Evolutionary conservation across 768 basidiomycete genomes (phyloP).

Genomic region (Suillus paluster): DNA sequence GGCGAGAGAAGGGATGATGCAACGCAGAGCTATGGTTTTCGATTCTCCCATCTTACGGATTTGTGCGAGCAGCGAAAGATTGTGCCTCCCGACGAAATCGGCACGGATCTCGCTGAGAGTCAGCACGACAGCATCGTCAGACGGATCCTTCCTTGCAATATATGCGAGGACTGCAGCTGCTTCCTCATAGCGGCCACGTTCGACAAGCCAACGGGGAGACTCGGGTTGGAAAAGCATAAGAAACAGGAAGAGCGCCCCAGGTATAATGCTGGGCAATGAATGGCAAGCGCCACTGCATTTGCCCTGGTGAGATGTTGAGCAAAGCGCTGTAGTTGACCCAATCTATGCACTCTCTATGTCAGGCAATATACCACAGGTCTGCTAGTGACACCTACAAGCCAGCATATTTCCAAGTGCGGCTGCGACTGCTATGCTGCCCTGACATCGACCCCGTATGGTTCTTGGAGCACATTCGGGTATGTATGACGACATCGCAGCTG

Average conservation of each 20-base stretch:
- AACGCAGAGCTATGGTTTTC: conserved; percentile 32
- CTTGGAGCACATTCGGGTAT: conserved; percentile 43
- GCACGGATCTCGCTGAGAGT: conserved; percentile 41
- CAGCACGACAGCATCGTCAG: conserved; percentile 31
- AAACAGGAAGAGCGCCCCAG: conserved; percentile 39
- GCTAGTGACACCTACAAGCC: conserved; percentile 30
- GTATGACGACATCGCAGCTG: conserved; percentile 41
- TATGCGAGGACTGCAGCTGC: conserved; percentile 37
- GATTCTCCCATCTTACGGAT: conserved; percentile 39
- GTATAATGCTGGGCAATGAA: conserved; percentile 45
- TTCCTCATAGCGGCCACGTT: conserved; percentile 38
- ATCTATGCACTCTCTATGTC: conserved; percentile 22
- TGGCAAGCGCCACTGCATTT: conserved; percentile 42
- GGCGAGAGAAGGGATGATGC: conserved; percentile 36
- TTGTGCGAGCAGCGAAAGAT: conserved; percentile 25
- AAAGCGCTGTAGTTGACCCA: conserved; percentile 41
- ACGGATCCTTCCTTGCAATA: conserved; percentile 25
- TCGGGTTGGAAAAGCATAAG: conserved; percentile 43
- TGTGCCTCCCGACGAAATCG: conserved; percentile 36
- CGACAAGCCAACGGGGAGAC: conserved; percentile 46
- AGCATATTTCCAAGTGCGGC: conserved; percentile 42
- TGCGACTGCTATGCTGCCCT: conserved; percentile 35
- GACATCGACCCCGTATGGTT: conserved; percentile 43
- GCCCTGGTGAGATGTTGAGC: conserved; percentile 25
- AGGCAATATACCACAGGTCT: neutral